phyloP scores from a whole-genome alignment of 495 filamentous ascomycete species.

The Lepidopterella palustris region DNA sequence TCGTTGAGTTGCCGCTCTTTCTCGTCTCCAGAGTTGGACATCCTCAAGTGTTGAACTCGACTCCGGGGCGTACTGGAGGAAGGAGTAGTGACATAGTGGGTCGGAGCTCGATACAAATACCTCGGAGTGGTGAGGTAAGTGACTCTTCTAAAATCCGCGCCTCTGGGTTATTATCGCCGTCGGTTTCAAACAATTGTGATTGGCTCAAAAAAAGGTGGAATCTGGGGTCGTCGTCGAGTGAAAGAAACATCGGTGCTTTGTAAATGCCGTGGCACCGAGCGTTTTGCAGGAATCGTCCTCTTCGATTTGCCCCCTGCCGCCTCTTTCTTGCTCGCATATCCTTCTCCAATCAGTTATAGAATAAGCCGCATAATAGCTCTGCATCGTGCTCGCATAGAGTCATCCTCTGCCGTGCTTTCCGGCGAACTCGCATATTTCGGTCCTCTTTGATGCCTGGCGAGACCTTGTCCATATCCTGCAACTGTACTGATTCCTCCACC shows the following conservation, averaged over 20 bases:
- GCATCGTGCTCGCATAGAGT: no score
- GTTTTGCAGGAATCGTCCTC: no score
- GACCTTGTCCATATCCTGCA: no score
- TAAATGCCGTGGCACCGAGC: background rate
- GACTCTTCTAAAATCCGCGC: background rate
- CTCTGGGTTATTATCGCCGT: background rate
- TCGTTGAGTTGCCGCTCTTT: slow-evolving; percentile 20
- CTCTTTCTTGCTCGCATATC: no score
- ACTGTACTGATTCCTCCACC: no score
- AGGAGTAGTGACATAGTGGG: background rate
- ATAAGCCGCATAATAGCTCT: no score
- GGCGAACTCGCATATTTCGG: no score
- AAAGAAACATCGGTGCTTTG: background rate
- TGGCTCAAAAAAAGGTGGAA: background rate
- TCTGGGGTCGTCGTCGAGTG: background rate
- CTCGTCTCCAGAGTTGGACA: slow-evolving; percentile 13
- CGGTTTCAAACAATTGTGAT: background rate
- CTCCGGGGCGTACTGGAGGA: background rate
- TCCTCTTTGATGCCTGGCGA: no score
- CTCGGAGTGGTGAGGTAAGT: slow-evolving; percentile 4
- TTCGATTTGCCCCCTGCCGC: no score
- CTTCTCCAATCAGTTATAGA: no score
- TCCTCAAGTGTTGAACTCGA: background rate
- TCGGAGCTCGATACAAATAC: background rate
- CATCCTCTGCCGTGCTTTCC: no score